phyloP scores from a whole-genome alignment of 441 rosid species.

The Erysimum pusillum region DNA sequence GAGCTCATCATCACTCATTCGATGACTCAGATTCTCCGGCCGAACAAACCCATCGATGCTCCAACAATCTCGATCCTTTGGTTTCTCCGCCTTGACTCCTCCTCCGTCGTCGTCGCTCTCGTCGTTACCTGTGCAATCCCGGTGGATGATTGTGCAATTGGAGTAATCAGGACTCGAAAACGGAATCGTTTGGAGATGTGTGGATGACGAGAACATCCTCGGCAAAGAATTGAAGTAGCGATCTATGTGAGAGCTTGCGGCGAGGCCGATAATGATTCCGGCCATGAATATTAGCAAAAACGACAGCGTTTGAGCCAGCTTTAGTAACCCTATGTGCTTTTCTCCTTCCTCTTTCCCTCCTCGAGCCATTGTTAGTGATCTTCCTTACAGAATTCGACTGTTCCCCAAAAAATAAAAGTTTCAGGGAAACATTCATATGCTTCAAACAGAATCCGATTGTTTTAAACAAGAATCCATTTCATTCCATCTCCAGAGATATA shows the following conservation, averaged over 20 bases:
- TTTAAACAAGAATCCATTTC: neutral
- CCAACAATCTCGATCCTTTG: slow-evolving; percentile 51
- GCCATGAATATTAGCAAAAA: slow-evolving; percentile 79
- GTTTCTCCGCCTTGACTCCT: slow-evolving; percentile 32
- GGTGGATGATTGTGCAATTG: slow-evolving; percentile 53
- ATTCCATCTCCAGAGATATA: neutral
- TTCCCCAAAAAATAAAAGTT: slow-evolving; percentile 25
- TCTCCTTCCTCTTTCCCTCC: slow-evolving; percentile 71
- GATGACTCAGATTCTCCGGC: slow-evolving; percentile 63
- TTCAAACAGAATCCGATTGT: slow-evolving; percentile 15
- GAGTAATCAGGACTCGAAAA: slow-evolving; percentile 38
- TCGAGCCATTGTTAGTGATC: slow-evolving; percentile 47
- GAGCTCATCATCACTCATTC: slow-evolving; percentile 72
- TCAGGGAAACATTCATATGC: slow-evolving; percentile 36
- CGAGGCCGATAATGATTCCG: slow-evolving; percentile 82
- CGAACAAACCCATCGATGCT: slow-evolving; percentile 55
- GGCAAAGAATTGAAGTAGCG: slow-evolving; percentile 67
- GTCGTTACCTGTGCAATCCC: slow-evolving; percentile 45
- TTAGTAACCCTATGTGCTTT: slow-evolving; percentile 66
- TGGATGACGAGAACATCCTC: slow-evolving; percentile 49
- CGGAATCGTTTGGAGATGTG: slow-evolving; percentile 29
- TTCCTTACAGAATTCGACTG: slow-evolving; percentile 4
- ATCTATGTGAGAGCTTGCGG: slow-evolving; percentile 74
- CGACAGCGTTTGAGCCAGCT: slow-evolving; percentile 75
- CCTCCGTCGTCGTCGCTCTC: slow-evolving; percentile 27